Base-by-base conservation (phyloP, 495 filamentous ascomycete species). In the Lepraria neglecta region DNA sequence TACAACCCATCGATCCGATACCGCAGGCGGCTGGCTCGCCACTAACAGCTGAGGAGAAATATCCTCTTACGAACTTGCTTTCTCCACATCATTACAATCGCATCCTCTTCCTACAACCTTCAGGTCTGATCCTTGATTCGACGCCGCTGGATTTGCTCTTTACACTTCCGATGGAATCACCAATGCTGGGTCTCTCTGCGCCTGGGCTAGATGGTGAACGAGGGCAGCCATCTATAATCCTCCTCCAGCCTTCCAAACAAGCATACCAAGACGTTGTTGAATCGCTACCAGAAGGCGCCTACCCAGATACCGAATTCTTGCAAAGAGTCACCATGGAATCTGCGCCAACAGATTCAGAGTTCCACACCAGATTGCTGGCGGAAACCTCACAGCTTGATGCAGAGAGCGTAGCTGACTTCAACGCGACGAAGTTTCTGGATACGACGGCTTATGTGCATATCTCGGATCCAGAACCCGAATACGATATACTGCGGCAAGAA, bases 401-500 rank as follows among this genome's bases (percentile, higher is more conserved):
- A 46, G 67, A 62, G 11, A 54, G 17, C 30, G 48, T 62, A 33
- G 70, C 69, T 17, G 60, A 60, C 0, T 77, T 78, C 65, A 74
- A 77, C 55, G 67, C 70, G 1, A 73, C 74, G 0, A 4, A 30
- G 0, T 78, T 73, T 64, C 51, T 75, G 6, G 64, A 69, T 14
- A 65, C 61, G 53, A 74, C 73, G 10, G 64, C 70, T 2, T 79
- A 75, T 60, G 70, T 79, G 43, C 76, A 72, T 42, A 64, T 79
- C 53, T 68, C 66, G 24, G 77, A 79, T 59, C 65, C 72, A 31
- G 77, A 72, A 7, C 79, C 79, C 11, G 76, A 80, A 63, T 75
- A 70, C 60, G 74, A 78, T 54, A 69, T 75, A 40, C 71, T 73
- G 2, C 70, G 66, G 43, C 63, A 65, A 11, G 63, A 66, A 12